These are phyloP conservation scores for Tricholoma flavovirens DNA, from an alignment of 768 basidiomycete species.

Conservation along the genomic window DNA sequence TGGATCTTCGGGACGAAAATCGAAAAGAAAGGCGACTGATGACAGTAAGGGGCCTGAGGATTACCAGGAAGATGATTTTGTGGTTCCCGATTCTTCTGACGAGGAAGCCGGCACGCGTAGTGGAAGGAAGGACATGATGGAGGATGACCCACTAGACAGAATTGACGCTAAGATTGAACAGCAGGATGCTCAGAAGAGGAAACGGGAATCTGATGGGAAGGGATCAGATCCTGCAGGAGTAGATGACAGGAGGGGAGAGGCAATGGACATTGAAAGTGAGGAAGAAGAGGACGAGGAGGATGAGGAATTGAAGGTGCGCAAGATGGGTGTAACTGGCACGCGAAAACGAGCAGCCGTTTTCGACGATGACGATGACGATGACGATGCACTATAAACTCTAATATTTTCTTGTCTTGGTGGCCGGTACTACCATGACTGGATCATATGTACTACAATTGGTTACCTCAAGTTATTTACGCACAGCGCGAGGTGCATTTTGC, in stretches of 20 bases:
- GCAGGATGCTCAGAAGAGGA: slow-evolving; percentile 46
- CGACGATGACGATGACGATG: slow-evolving; percentile 63
- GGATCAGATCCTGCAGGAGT: slow-evolving; percentile 16
- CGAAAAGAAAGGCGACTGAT: slow-evolving; percentile 44
- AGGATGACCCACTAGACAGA: slow-evolving; percentile 62
- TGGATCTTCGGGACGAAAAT: slow-evolving; percentile 31
- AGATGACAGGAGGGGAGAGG: slow-evolving; percentile 24
- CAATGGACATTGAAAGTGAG: slow-evolving; percentile 23
- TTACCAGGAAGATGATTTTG: slow-evolving; percentile 81
- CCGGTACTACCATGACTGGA: background rate
- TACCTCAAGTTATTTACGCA: slow-evolving; percentile 21
- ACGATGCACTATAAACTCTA: slow-evolving; percentile 7
- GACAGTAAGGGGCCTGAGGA: slow-evolving; percentile 55
- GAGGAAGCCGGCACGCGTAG: slow-evolving; percentile 48
- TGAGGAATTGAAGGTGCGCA: slow-evolving; percentile 63
- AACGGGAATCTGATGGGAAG: slow-evolving; percentile 24
- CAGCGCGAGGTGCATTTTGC: slow-evolving; percentile 29
- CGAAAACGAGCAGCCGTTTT: slow-evolving; percentile 54
- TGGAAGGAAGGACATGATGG: slow-evolving; percentile 32
- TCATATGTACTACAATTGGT: slow-evolving; percentile 11
- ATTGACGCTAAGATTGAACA: slow-evolving; percentile 66
- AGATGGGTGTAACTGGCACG: slow-evolving; percentile 36
- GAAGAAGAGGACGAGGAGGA: slow-evolving; percentile 61
- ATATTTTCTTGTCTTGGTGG: background rate
- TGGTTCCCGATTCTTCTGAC: slow-evolving; percentile 74